phyloP scores from a whole-genome alignment of 768 basidiomycete species.

The Tulasnella sp. region DNA sequence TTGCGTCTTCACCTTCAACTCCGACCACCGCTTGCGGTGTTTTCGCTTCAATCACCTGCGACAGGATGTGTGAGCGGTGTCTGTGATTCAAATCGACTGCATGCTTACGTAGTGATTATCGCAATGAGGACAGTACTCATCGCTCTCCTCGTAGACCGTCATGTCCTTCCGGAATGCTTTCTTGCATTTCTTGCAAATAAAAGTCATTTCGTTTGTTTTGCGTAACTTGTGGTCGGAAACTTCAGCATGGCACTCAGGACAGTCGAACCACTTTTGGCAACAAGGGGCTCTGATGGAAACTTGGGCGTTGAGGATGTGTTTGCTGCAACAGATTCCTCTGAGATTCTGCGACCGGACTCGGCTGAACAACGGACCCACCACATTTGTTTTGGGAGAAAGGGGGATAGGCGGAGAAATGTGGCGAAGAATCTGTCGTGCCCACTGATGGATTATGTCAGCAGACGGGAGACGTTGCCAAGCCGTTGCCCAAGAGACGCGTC shows the following conservation, averaged over 20 bases:
- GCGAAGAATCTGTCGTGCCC: background rate
- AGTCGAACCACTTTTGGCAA: constrained; percentile 98
- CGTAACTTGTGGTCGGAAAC: constrained; percentile 69
- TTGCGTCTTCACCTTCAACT: constrained; percentile 89
- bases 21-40: constrained; percentile 82
- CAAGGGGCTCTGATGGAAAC: constrained; percentile 96
- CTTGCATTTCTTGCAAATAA: constrained; percentile 87
- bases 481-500: constrained; percentile 16
- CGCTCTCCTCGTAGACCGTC: constrained; percentile 88
- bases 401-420: constrained; percentile 9
- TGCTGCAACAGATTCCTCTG: constrained; percentile 55
- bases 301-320: constrained; percentile 95
- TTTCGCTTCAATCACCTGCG: constrained; percentile 89
- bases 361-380: constrained; percentile 23
- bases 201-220: constrained; percentile 82
- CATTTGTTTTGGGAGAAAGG: background rate
- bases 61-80: constrained; percentile 19
- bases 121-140: constrained; percentile 97
- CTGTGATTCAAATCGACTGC: background rate
- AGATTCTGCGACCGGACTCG: background rate
- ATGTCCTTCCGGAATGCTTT: constrained; percentile 98
- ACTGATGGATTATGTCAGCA: background rate
- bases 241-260: constrained; percentile 93
- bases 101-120: constrained; percentile 95
- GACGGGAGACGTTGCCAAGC: background rate